Conservation (phyloP, 2,329 filamentous ascomycete genomes). For the Fusarium bactridioides region DNA sequence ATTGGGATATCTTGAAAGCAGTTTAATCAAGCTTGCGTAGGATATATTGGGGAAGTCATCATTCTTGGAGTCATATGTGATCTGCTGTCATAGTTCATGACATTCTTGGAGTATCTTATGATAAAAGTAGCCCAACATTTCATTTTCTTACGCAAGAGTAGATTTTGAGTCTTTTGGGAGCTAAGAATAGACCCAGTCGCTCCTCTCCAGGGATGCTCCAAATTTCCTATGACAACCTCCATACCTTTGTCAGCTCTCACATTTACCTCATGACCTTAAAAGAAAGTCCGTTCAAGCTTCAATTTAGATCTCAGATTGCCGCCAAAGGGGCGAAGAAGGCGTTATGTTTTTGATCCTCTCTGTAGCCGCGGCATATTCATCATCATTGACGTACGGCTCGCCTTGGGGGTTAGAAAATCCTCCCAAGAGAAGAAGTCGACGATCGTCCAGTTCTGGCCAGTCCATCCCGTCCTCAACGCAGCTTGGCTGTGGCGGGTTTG, state of each 20-base stretch:
- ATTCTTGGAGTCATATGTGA: neutral
- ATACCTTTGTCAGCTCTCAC: neutral
- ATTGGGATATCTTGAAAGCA: neutral
- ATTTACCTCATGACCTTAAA: too few relatives aligned
- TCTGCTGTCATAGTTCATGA: neutral
- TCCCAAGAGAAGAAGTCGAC: neutral
- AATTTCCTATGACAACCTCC: neutral
- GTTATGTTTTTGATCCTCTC: conserved; percentile 5
- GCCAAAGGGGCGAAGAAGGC: neutral
- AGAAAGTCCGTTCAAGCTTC: rapidly evolving
- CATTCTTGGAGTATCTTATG: neutral
- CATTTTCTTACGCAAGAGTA: neutral
- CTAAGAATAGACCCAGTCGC: neutral
- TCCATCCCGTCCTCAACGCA: neutral
- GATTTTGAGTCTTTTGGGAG: neutral
- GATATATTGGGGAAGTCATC: neutral
- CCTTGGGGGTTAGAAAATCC: neutral
- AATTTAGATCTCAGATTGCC: neutral
- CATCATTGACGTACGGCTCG: neutral
- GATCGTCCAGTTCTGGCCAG: conserved; percentile 8
- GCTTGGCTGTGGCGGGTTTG: neutral
- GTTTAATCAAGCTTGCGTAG: neutral
- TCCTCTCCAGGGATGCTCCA: rapidly evolving
- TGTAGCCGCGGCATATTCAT: neutral
- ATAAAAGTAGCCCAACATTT: neutral